Evolutionary conservation across 768 basidiomycete genomes (phyloP).

Genomic region (Naganishia antarctica): DNA sequence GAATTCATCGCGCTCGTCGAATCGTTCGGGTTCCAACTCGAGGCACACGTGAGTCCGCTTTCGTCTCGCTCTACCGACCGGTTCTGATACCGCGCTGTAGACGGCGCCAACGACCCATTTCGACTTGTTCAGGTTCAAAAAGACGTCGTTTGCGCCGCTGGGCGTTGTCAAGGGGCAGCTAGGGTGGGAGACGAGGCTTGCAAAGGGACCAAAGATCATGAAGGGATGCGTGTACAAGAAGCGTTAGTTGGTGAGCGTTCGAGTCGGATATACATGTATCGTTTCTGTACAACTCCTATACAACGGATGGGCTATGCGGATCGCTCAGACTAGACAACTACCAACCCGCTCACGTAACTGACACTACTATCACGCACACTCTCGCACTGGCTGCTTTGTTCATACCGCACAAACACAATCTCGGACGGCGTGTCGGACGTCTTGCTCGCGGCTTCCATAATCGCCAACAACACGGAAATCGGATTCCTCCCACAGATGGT

Average conservation of each 20-base stretch:
- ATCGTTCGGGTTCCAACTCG: slow-evolving; percentile 47
- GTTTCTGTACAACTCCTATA: too few species aligned
- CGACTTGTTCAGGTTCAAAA: slow-evolving; percentile 46
- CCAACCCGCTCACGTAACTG: slow-evolving; percentile 78
- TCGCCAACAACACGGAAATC: slow-evolving; percentile 83
- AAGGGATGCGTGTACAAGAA: slow-evolving; percentile 51
- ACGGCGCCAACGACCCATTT: slow-evolving; percentile 49
- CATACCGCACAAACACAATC: slow-evolving; percentile 83
- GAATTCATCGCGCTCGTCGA: slow-evolving; percentile 42
- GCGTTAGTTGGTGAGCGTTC: slow-evolving; percentile 32
- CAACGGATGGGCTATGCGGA: too few species aligned
- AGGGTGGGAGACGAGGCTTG: slow-evolving; percentile 44
- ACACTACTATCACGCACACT: slow-evolving; percentile 77
- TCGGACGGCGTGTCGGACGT: slow-evolving; percentile 40
- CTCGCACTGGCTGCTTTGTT: slow-evolving; percentile 76
- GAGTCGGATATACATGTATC: too few species aligned
- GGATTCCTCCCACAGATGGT: slow-evolving; percentile 97
- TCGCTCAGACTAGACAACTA: slow-evolving; percentile 24
- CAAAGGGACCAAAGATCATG: slow-evolving; percentile 46
- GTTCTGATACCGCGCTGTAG: slow-evolving; percentile 30
- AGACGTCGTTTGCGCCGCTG: slow-evolving; percentile 36
- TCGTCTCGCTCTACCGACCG: too few species aligned
- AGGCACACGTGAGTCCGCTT: slow-evolving; percentile 32
- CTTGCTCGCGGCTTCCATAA: slow-evolving; percentile 53
- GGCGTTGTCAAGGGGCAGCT: slow-evolving; percentile 39